Evolutionary conservation across 2,329 filamentous ascomycete genomes (phyloP).

Genomic region (Aspergillus intermedius): DNA sequence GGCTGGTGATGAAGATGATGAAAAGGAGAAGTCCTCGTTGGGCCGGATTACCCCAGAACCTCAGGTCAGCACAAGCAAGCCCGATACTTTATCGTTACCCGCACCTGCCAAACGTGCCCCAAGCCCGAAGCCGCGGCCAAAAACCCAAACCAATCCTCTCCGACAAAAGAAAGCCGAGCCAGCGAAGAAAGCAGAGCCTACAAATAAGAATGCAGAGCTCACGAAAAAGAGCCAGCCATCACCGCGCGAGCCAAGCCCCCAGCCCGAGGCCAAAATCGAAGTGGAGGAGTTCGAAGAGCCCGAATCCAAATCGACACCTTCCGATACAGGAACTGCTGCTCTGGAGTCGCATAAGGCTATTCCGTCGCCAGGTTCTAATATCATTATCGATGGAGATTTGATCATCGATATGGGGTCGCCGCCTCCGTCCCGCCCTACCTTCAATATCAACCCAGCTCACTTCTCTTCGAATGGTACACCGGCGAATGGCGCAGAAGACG

Average conservation of each 20-base stretch:
- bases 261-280: slow-evolving; percentile 17
- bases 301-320: slow-evolving; percentile 22
- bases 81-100: slow-evolving; percentile 29
- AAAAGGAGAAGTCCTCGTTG: slow-evolving; percentile 21
- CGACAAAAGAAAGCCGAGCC: slow-evolving; percentile 22
- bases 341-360: slow-evolving; percentile 25
- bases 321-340: slow-evolving; percentile 26
- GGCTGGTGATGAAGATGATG: slow-evolving; percentile 27
- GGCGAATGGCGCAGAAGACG: slow-evolving; percentile 27
- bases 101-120: slow-evolving; percentile 19
- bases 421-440: slow-evolving; percentile 32
- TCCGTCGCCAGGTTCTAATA: slow-evolving; percentile 35
- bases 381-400: slow-evolving; percentile 42
- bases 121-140: slow-evolving; percentile 26
- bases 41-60: slow-evolving; percentile 33
- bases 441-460: slow-evolving; percentile 35
- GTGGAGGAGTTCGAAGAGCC: slow-evolving; percentile 18
- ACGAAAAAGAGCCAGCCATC: slow-evolving; percentile 13
- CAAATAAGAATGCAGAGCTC: slow-evolving; percentile 16
- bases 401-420: slow-evolving; percentile 46
- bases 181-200: slow-evolving; percentile 8
- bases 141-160: slow-evolving; percentile 28
- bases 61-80: slow-evolving; percentile 23
- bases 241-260: slow-evolving; percentile 16
- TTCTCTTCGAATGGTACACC: slow-evolving; percentile 39